Evolutionary conservation across 164 flowering plant species (phyloP), one percentile per base, ranked within the genome.

Genomic region (Tinospora cordifolia): DNA sequence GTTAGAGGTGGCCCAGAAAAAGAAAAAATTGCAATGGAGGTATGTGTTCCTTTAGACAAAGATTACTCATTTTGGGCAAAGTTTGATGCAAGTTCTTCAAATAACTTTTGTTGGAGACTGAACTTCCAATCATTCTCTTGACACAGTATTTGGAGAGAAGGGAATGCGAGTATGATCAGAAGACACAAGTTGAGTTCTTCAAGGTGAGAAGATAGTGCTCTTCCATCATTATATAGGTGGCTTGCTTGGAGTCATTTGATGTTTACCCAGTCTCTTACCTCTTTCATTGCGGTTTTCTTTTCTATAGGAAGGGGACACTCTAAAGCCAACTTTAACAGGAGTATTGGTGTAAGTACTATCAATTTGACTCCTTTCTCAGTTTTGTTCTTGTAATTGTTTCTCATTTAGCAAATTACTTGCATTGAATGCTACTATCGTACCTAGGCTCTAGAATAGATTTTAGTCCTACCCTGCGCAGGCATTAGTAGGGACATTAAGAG

Each of bases 91-190:
- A 62, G 10, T 49, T 22, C 10, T 46, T 27, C 21, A n/a, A 58
- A 40, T 68, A 21, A 71, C 3, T 24, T 51, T 0, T 21, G 6
- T 49, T 58, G 21, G 12, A 41, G 47, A 58, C 13, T 64, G 25
- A 69, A 38, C 24, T 10, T 30, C 15, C 15, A 22, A 19, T 51
- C 63, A 63, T 49, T 46, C 60, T 71, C 66, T 77, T 22, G 69
- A 72, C 84, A 80, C 58, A 94, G 99, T 95, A 92, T 80, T 78
- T 95, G 82, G 98, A 92, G 79, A 77, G 84, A 68, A 86, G 99
- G 78, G 99, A 95, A 74, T 92, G 98, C 36, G 99, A 95, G 72
- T 95, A 92, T 76, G 98, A 95, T 74, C 74, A 66, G 12, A 92
- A 90, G 83, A 83, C 91, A 17, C 68, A 79, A 34, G 93, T 91